A percentile compares a stretch with the other conserved stretches of the same genome.
Evolutionary conservation across 2,329 filamentous ascomycete species (phyloP).

Genomic region (Mycosphaerella arachidis): DNA sequence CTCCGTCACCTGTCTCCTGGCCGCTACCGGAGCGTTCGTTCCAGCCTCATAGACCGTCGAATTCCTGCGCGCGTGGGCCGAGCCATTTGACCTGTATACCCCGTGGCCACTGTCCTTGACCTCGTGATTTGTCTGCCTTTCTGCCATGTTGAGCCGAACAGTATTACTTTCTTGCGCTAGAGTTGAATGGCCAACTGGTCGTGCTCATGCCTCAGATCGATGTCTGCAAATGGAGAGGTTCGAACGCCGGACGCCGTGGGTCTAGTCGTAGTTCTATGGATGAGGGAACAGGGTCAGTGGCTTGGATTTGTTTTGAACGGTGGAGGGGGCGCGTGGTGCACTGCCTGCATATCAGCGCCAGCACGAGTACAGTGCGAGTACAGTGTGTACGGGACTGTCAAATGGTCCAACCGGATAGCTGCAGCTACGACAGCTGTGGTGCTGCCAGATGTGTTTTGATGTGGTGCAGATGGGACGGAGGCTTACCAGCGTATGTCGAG

Average conservation of each 20-base stretch:
- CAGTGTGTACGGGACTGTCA: not conserved
- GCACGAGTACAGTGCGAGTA: not conserved
- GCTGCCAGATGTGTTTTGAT: not conserved
- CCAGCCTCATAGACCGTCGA: conserved; percentile 12
- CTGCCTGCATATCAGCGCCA: not conserved
- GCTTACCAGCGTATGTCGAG: conserved; percentile 2
- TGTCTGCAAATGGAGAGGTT: conserved; percentile 9
- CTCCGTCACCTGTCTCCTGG: conserved; percentile 4
- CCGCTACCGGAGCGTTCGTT: conserved; percentile 19
- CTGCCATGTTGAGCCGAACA: conserved; percentile 11
- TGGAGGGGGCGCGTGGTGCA: not conserved
- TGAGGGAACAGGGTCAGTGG: not conserved
- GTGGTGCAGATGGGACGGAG: not conserved
- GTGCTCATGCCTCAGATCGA: conserved; percentile 9
- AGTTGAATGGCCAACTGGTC: conserved; percentile 3
- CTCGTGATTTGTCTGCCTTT: conserved; percentile 15
- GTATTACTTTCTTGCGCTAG: conserved; percentile 4
- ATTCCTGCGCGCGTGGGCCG: conserved; percentile 16
- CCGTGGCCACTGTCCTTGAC: conserved; percentile 14
- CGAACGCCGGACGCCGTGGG: conserved; percentile 4
- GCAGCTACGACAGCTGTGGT: conserved; percentile 11
- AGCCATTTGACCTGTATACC: conserved; percentile 11
- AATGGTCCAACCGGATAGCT: conserved; percentile 1
- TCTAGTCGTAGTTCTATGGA: too few relatives aligned
- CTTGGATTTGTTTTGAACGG: not conserved